A percentile compares a stretch with the other conserved stretches of the same genome.
Evolutionary conservation across 768 basidiomycete genomes (phyloP).

Genomic region (Mycena galericulata): DNA sequence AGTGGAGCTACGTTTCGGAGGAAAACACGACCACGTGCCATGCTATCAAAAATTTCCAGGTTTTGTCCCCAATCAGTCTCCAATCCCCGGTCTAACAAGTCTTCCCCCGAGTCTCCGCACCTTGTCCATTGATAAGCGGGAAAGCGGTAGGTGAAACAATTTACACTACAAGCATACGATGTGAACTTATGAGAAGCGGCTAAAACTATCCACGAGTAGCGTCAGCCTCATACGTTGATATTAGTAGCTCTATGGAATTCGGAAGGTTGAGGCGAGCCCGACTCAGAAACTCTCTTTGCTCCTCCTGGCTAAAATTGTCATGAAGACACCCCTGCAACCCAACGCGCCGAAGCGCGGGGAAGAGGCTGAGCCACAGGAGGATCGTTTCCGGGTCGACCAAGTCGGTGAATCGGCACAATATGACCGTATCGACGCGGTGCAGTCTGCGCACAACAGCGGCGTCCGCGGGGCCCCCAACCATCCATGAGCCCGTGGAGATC

Average conservation of each 20-base stretch:
- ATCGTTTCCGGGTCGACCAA: conserved; percentile 15
- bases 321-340: conserved; percentile 28
- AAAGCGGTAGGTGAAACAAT: no score
- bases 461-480: not conserved
- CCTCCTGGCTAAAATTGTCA: not conserved
- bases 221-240: conserved; percentile 1
- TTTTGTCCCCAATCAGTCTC: not conserved
- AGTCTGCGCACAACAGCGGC: conserved; percentile 1
- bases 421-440: conserved; percentile 24
- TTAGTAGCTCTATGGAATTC: conserved; percentile 7
- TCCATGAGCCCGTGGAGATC: conserved; percentile 29
- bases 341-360: conserved; percentile 25
- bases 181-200: no score
- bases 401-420: conserved; percentile 21
- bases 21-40: not conserved
- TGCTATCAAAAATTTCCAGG: not conserved
- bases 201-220: no score
- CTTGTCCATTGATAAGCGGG: no score
- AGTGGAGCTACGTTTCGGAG: not conserved
- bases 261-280: conserved; percentile 3
- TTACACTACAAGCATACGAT: no score
- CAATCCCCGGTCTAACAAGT: not conserved
- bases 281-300: not conserved
- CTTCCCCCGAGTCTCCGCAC: no score
- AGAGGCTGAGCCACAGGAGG: conserved; percentile 21